Base-by-base conservation (phyloP, 2,329 filamentous ascomycete species). In the Westerdykella aurantiaca region DNA sequence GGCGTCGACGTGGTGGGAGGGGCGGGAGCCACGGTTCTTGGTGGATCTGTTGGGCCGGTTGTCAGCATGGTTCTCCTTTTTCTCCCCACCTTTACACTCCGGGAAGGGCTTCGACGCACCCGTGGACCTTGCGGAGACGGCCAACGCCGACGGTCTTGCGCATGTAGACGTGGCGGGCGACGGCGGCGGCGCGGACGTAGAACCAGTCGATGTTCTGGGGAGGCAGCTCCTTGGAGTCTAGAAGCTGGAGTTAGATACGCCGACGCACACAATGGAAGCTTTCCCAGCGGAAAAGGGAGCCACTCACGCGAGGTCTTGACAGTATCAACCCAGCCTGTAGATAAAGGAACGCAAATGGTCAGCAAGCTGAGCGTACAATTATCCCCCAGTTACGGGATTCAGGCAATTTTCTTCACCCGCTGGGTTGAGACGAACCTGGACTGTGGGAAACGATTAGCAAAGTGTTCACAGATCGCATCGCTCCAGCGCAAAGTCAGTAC, bases 121-220 rank as follows among this genome's bases (percentile, higher is more conserved):
- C 93, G 83, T 98, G 93, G 58, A 86, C 86, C 80, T 95, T 95
- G 75, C 91, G 86, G 65, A 98, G 84, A 70, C 93, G 89, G 76
- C 93, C 93, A 63, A 98, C 88, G 81, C 93, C 93, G 71, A 98
- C 90, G 55, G 90, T 96, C 83, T 98, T 98, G 79, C 93, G 87
- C 74, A 98, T 81, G 82, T 98, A 98, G 80, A 98, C 85, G 81
- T 97, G 91, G 70, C 90, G 89, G 69, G 93, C 93, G 71, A 98
- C 85, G 60, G 91, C 83, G 65, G 93, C 93, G 67, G 91, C 90
- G 70, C 93, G 90, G 72, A 83, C 72, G 77, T 85, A 85, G 78
- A 80, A 84, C 93, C 93, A 98, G 82, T 98, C 93, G 71, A 90
- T 88, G 74, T 90, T 86, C 83, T 97, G 90, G 69, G 91, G 93